Percentiles rank a stretch among this genome's conserved stretches.
Conservation (phyloP, 2,329 filamentous ascomycete species). For the Trichoderma citrinoviride region DNA sequence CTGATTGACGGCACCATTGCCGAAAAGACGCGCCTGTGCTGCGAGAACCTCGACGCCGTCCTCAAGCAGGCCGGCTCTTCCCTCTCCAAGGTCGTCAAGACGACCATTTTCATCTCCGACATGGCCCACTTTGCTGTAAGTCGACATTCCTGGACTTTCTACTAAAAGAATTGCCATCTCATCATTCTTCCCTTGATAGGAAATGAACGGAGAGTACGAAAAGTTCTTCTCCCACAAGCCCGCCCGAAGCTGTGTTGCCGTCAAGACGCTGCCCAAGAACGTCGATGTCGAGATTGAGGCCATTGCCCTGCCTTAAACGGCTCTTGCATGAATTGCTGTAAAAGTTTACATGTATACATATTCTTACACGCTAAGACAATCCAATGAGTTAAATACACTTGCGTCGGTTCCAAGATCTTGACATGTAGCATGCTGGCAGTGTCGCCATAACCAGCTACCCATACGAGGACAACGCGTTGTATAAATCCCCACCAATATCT, state of each 20-base stretch:
- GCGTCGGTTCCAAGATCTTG: background rate
- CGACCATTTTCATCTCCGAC: constrained; percentile 85
- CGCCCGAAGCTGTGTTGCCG: constrained; percentile 84
- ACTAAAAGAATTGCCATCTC: background rate
- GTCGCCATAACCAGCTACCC: background rate
- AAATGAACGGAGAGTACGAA: constrained; percentile 83
- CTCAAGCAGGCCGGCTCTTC: constrained; percentile 77
- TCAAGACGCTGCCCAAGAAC: constrained; percentile 82
- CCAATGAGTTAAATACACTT: constrained; percentile 16
- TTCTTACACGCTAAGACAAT: constrained; percentile 4
- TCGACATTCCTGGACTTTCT: too few species aligned
- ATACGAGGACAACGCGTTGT: background rate
- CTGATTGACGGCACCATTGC: constrained; percentile 58
- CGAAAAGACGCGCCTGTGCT: constrained; percentile 61
- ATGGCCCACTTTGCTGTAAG: constrained; percentile 79
- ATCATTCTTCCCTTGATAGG: constrained; percentile 35
- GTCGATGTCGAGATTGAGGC: constrained; percentile 89
- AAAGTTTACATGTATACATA: constrained; percentile 11
- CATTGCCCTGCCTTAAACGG: constrained; percentile 65
- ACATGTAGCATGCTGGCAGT: background rate
- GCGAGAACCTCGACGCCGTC: constrained; percentile 80
- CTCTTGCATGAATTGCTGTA: constrained; percentile 10
- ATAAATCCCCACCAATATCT: background rate
- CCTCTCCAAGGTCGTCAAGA: constrained; percentile 82
- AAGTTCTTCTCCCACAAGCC: constrained; percentile 83